A percentile compares a stretch with the other conserved stretches of the same genome.
These are phyloP conservation scores for Gnetum montanum DNA, from an alignment of 75 land plant species.

Conservation along the genomic window DNA sequence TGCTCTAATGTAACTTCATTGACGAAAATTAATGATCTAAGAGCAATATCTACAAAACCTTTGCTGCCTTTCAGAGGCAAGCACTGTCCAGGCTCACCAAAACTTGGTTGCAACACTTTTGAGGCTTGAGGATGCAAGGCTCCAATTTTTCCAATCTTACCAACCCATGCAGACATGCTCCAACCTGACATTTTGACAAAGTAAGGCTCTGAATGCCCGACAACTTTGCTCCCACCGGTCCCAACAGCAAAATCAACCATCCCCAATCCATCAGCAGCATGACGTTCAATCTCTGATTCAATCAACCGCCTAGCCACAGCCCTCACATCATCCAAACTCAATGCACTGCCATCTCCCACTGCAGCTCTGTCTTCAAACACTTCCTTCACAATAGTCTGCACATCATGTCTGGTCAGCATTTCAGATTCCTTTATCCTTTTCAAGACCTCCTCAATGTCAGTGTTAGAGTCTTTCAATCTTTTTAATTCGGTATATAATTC, in stretches of 20 bases:
- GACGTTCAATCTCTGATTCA: slow-evolving; percentile 72
- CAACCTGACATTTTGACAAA: slow-evolving; percentile 12
- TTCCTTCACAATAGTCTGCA: slow-evolving; percentile 32
- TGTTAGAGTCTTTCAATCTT: slow-evolving; percentile 33
- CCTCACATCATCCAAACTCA: slow-evolving; percentile 67
- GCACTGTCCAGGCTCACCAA: slow-evolving; percentile 97
- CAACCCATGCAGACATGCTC: slow-evolving; percentile 5
- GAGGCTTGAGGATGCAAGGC: slow-evolving; percentile 37
- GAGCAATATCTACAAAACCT: slow-evolving; percentile 73
- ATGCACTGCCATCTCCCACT: slow-evolving; percentile 17
- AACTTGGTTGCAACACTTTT: slow-evolving; percentile 85
- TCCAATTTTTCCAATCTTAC: background rate
- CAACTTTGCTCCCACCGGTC: slow-evolving; percentile 67
- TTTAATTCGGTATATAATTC: slow-evolving; percentile 31
- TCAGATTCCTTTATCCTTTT: slow-evolving; percentile 22
- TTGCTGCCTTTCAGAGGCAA: slow-evolving; percentile 69
- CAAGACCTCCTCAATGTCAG: slow-evolving; percentile 31
- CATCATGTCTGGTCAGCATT: slow-evolving; percentile 45
- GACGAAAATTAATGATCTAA: slow-evolving; percentile 67
- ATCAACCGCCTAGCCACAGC: slow-evolving; percentile 56
- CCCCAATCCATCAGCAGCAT: slow-evolving; percentile 95
- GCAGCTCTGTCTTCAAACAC: slow-evolving; percentile 29
- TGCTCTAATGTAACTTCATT: slow-evolving; percentile 90
- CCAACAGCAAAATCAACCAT: slow-evolving; percentile 86
- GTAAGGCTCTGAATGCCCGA: slow-evolving; percentile 72